Evolutionary conservation across 768 basidiomycete species (phyloP), one percentile per base, ranked within the genome.

Genomic region (Neoboletus subvelutipes): DNA sequence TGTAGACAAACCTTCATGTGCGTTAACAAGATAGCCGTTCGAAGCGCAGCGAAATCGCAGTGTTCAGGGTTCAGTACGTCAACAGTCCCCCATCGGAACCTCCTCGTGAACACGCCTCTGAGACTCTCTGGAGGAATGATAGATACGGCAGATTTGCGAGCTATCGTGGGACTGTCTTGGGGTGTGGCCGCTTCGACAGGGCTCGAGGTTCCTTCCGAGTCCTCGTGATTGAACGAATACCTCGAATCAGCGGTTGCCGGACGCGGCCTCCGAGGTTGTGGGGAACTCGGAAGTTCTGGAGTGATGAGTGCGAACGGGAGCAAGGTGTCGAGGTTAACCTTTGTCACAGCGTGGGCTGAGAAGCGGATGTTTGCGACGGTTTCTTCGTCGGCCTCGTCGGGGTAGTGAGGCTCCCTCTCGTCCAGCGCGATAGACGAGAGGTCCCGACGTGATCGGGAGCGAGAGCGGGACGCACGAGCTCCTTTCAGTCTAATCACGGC

Each of bases 51-150:
- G 70, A 93, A 94, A 73, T 97, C 94, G 63, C 90, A 94, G 61
- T 96, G 93, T 29, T 78, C 80, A 51, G 92, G 90, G 71, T 92
- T 80, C 48, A 94, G 82, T 54, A 94, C 92, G 71, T 94, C 90
- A 57, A 95, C 80, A 45, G 81, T 88, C 36, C 94, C 94, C 94
- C 94, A 96, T 63, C 92, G 76, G 71, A 88, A 95, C 67, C 83
- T 85, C 60, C 93, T 77, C 34, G 83, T 77, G 68, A 93, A 93
- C 53, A 88, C 78, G 48, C 91, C 89, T 72, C 81, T 83, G 67
- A 92, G 72, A 67, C 86, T 81, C 22, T 85, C 83, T 24, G 87
- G 88, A 24, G 84, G 83, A 34, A 77, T 76, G n/a, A 78, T 70
- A 42, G 82, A 64, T n/a, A 52, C 26, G 3, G 40, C 29, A 13